These are phyloP conservation scores for Corymbia citriodora DNA, from an alignment of 441 rosid species.

Conservation along the genomic window DNA sequence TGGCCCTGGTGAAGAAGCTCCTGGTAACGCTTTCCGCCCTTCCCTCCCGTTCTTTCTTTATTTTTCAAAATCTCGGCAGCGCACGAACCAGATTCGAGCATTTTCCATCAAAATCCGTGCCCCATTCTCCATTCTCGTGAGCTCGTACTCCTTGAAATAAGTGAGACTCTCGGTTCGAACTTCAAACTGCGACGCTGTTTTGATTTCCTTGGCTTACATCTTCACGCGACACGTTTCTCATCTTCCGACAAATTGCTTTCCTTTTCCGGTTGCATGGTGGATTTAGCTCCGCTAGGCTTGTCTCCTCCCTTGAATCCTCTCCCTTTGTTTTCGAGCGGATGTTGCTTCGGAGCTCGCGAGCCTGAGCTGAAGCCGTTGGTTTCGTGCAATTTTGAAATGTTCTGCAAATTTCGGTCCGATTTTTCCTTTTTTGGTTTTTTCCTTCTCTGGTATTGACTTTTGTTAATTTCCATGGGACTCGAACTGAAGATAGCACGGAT, in stretches of 20 bases:
- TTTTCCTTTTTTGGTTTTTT: not conserved
- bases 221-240: not conserved
- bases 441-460: not conserved
- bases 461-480: not conserved
- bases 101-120: not conserved
- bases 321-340: not conserved
- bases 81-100: not conserved
- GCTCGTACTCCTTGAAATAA: not conserved
- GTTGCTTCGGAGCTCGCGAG: not conserved
- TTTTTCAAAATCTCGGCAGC: not conserved
- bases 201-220: not conserved
- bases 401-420: not conserved
- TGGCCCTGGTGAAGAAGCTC: slow-evolving; percentile 61
- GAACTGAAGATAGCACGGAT: not conserved
- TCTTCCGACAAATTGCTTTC: not conserved
- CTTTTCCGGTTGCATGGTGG: not conserved
- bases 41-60: not conserved
- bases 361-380: not conserved
- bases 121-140: not conserved
- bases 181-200: not conserved
- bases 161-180: not conserved
- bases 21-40: slow-evolving; percentile 43
- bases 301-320: not conserved
- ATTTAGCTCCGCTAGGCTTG: not conserved
- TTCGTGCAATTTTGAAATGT: not conserved